A percentile compares a stretch with the other conserved stretches of the same genome.
These are phyloP conservation scores for Lactuca saligna DNA, from an alignment of 129 eudicot species.

Conservation along the genomic window DNA sequence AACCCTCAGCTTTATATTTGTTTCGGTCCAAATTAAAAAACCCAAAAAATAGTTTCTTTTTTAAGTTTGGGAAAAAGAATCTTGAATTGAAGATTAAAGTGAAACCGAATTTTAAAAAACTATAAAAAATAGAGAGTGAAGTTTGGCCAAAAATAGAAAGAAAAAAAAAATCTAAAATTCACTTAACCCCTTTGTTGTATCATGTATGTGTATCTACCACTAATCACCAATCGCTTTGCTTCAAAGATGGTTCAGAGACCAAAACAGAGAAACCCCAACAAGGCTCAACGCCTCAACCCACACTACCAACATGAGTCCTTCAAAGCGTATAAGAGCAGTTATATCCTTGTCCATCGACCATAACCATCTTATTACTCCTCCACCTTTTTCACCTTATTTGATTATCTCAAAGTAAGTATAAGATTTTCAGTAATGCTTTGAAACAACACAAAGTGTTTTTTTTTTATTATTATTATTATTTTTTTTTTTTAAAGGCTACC, in stretches of 20 bases:
- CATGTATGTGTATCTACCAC: constrained; percentile 29
- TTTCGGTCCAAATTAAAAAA: too few relatives aligned
- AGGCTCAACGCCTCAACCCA: constrained; percentile 33
- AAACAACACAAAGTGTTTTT: too few relatives aligned
- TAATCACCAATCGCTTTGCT: constrained; percentile 37
- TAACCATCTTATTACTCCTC: constrained; percentile 34
- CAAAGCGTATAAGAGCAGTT: constrained; percentile 36
- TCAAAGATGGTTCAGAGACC: constrained; percentile 31
- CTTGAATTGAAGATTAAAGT: too few relatives aligned
- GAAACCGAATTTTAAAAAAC: not conserved
- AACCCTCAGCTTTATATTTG: too few relatives aligned
- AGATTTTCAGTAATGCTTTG: too few relatives aligned
- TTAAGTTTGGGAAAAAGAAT: too few relatives aligned
- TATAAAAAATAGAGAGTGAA: not conserved
- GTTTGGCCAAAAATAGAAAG: not conserved
- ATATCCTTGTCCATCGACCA: constrained; percentile 34
- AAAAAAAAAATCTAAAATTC: constrained; percentile 11
- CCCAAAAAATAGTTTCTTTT: too few relatives aligned
- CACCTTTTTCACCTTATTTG: not conserved
- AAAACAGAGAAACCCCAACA: constrained; percentile 26
- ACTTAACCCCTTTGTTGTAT: constrained; percentile 17
- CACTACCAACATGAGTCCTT: constrained; percentile 19
- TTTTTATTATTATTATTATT: too few relatives aligned
- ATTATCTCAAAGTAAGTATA: not conserved
- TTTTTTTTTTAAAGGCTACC: too few relatives aligned